Base-by-base conservation (phyloP, 2,329 filamentous ascomycete genomes). In the Fusarium illudens region DNA sequence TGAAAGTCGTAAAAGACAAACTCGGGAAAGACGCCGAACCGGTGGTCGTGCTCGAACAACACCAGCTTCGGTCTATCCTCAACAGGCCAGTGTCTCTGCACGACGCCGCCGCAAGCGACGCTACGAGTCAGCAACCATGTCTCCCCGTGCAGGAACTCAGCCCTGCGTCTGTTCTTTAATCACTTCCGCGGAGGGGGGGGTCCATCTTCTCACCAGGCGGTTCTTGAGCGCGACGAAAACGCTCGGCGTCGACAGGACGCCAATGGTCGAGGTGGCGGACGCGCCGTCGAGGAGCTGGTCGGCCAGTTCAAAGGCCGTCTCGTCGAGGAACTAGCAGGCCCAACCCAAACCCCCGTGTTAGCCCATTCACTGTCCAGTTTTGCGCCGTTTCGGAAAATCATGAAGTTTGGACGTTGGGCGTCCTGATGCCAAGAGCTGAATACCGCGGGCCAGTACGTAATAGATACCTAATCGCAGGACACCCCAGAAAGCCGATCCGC, bases 151-250 rank as follows among this genome's bases (percentile, higher is more conserved):
- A 50, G 25, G 19, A 17, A 22, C 20, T 29, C 37, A 25, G 19
- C 29, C 27, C 13, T 34, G 29, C 37, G 27, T 19, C 37, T n/a
- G 17, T 22, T n/a, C n/a, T n/a, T n/a, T n/a, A n/a, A n/a, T n/a
- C 10, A 12, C 15, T 27, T 46, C 42, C 4, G 30, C n/a, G 11
- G 30, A 20, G n/a, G 5, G 10, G 22, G n/a, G n/a, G n/a, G n/a
- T n/a, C n/a, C n/a, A n/a, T 30, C 51, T 30, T 61, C 83, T 74
- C 73, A 90, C 88, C 71, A 91, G 73, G 15, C 92, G 78, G 70
- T 94, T 94, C 78, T 91, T 92, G 55, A 94, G 73, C 50, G 90
- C 89, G 19, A 95, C 86, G 77, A 94, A 95, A 1, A 90, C 90
- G 76, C 90, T 94, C 10, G 92, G 92, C 12, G 91, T 86, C 25